phyloP scores from a whole-genome alignment of 805 yeast species.

The Wickerhamomyces sydowiorum region DNA sequence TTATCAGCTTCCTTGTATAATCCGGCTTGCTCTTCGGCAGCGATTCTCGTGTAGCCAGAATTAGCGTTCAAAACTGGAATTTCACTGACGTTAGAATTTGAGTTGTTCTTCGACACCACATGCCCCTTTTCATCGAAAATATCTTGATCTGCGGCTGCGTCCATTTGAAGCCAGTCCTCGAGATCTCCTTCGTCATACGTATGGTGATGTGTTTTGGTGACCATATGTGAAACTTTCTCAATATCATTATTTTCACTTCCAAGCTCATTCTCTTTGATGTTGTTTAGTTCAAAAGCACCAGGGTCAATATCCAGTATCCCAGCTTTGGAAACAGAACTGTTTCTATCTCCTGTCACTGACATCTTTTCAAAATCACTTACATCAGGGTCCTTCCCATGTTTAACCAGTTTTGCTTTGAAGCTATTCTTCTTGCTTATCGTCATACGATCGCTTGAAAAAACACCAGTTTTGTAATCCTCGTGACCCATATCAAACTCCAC shows the following conservation, averaged over 20 bases:
- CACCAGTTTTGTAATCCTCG: constrained; percentile 15
- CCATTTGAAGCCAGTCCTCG: constrained; percentile 81
- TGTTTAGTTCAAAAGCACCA: too few species aligned
- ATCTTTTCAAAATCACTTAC: neutral
- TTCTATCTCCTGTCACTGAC: neutral
- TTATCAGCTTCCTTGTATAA: constrained; percentile 52
- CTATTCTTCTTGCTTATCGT: neutral
- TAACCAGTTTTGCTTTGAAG: neutral
- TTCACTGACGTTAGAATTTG: constrained; percentile 11
- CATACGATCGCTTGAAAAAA: constrained; percentile 8
- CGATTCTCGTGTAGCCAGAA: constrained; percentile 80
- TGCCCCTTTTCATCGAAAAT: constrained; percentile 74
- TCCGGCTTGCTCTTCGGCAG: constrained; percentile 80
- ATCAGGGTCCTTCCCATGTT: neutral
- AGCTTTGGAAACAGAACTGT: neutral
- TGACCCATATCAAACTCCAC: constrained; percentile 31
- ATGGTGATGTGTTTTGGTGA: neutral
- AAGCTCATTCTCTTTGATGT: too few species aligned
- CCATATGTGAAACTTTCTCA: neutral
- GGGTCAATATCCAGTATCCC: neutral
- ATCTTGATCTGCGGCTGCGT: constrained; percentile 69
- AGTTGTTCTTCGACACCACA: constrained; percentile 5
- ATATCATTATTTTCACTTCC: too few species aligned
- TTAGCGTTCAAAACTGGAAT: constrained; percentile 33
- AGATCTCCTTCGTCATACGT: constrained; percentile 30